A percentile compares a stretch with the other conserved stretches of the same genome.
These are phyloP conservation scores for Zoysia pacifica DNA, from an alignment of 176 grass and related monocot genomes.

Conservation along the genomic window DNA sequence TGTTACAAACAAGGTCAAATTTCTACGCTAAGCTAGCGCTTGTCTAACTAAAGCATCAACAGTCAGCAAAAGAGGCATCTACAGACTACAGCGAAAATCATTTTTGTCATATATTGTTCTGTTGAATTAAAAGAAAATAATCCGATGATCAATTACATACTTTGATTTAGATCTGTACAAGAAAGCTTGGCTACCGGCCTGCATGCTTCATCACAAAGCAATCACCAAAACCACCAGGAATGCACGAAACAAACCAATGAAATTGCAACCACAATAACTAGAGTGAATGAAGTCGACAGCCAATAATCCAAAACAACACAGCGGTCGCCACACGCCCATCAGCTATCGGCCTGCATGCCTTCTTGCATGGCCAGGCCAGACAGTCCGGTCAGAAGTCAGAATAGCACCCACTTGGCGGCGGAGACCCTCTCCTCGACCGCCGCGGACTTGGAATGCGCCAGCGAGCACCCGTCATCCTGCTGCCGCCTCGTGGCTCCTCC, in stretches of 20 bases:
- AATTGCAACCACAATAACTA: neutral
- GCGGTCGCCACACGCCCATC: neutral
- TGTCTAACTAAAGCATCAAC: neutral
- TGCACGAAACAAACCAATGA: neutral
- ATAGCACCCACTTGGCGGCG: slow-evolving; percentile 61
- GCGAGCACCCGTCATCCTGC: slow-evolving; percentile 44
- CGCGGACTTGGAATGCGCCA: slow-evolving; percentile 46
- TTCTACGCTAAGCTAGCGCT: neutral
- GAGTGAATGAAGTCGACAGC: slow-evolving; percentile 6
- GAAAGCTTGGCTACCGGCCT: neutral
- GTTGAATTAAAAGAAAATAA: too few relatives aligned
- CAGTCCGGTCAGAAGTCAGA: slow-evolving; percentile 19
- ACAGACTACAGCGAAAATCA: too few relatives aligned
- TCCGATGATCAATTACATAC: neutral
- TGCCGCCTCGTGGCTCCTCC: slow-evolving; percentile 16
- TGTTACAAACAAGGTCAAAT: neutral
- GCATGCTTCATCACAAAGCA: neutral
- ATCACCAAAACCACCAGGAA: neutral
- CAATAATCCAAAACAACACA: slow-evolving; percentile 17
- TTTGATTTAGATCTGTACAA: slow-evolving; percentile 35
- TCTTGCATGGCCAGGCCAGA: slow-evolving; percentile 5
- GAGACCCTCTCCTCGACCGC: slow-evolving; percentile 51
- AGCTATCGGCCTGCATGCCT: slow-evolving; percentile 1
- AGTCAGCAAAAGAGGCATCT: too few relatives aligned
- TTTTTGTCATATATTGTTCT: too few relatives aligned